Conservation (phyloP, 805 yeast species). For the Alloascoidea africana region DNA sequence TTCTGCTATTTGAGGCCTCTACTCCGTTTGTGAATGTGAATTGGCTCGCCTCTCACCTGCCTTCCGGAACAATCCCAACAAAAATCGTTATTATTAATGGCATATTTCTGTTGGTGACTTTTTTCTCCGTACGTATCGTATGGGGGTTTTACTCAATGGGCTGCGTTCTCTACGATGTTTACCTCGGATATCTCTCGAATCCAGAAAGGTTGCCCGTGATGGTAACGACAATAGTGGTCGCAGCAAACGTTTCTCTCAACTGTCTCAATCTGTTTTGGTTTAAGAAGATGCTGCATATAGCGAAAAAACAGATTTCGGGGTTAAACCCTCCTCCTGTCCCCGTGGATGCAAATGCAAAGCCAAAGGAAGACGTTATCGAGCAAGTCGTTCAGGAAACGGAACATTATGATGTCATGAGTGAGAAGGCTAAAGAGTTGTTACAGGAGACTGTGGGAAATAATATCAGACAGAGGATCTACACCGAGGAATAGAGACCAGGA, state of each 20-base stretch:
- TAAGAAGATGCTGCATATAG: conserved; percentile 65
- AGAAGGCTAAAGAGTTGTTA: no score
- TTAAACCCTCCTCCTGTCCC: no score
- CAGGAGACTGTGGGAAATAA: no score
- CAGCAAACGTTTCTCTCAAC: conserved; percentile 48
- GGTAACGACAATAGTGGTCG: conserved; percentile 34
- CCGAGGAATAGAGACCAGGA: no score
- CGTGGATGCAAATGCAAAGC: no score
- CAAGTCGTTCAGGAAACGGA: no score
- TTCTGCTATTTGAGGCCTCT: conserved; percentile 73
- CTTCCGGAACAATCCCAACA: conserved; percentile 46
- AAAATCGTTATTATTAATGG: conserved; percentile 54
- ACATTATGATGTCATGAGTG: no score
- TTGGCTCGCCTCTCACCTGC: conserved; percentile 78
- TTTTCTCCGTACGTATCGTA: conserved; percentile 63
- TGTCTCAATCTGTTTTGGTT: conserved; percentile 79
- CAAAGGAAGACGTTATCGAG: no score
- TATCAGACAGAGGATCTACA: no score
- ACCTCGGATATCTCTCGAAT: conserved; percentile 5
- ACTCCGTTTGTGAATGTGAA: conserved; percentile 92
- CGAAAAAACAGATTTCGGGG: no score
- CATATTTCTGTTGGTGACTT: conserved; percentile 43
- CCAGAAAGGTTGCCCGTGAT: conserved; percentile 16
- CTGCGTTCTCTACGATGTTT: background rate
- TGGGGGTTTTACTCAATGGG: conserved; percentile 71